Percentiles rank a stretch among this genome's conserved stretches.
Evolutionary conservation across 179 eudicot species (phyloP).

Genomic region (Vitellaria paradoxa): DNA sequence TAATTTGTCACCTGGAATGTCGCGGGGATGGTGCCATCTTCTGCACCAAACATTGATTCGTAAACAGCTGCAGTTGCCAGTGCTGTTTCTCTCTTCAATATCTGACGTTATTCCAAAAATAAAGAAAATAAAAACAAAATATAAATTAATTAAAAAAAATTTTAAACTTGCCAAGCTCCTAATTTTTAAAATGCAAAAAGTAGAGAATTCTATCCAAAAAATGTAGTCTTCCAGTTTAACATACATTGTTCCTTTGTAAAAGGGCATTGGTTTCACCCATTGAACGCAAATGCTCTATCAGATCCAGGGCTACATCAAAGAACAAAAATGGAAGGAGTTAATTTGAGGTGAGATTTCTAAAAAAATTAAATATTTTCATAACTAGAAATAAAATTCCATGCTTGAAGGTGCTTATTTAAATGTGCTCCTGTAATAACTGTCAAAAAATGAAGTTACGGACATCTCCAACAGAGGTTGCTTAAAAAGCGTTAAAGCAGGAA

Average conservation of each 20-base stretch:
- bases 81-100: slow-evolving; percentile 88
- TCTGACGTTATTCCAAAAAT: slow-evolving; percentile 28
- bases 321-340: slow-evolving; percentile 4
- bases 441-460: not conserved
- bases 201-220: slow-evolving; percentile 1
- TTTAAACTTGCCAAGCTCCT: not conserved
- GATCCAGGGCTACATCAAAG: slow-evolving; percentile 70
- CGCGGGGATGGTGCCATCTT: slow-evolving; percentile 94
- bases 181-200: not conserved
- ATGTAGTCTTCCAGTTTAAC: slow-evolving; percentile 10
- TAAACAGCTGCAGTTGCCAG: slow-evolving; percentile 93
- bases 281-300: slow-evolving; percentile 90
- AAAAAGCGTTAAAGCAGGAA: not conserved
- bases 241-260: slow-evolving; percentile 71
- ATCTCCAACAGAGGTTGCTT: not conserved
- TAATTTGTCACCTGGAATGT: slow-evolving; percentile 84
- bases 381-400: not conserved
- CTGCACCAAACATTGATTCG: slow-evolving; percentile 93
- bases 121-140: slow-evolving; percentile 10
- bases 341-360: no score
- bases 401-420: not conserved
- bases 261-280: slow-evolving; percentile 99
- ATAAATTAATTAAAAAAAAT: not conserved
- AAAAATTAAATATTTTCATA: not conserved
- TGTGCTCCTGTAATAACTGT: not conserved